Percentiles rank a stretch among this genome's conserved stretches.
Conservation (phyloP, 2,329 filamentous ascomycete species). For the Fusarium fujikuroi region DNA sequence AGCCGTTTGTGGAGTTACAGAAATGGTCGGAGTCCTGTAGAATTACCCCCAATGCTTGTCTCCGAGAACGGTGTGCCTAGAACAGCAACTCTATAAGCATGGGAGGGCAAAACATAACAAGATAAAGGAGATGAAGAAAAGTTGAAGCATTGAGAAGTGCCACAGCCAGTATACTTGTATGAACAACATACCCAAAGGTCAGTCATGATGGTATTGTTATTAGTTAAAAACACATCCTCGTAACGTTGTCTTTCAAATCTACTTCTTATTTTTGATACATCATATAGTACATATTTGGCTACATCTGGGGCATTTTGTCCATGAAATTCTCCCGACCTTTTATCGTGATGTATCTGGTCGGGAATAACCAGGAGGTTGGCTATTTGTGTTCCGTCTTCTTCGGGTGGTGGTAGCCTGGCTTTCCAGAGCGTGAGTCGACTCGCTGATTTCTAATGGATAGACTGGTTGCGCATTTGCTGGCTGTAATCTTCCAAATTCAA, state of each 20-base stretch:
- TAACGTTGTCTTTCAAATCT: not conserved
- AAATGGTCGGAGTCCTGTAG: conserved; percentile 65
- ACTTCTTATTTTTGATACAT: not conserved
- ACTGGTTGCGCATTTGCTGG: not conserved
- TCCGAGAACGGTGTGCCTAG: conserved; percentile 52
- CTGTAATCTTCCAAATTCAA: conserved; percentile 36
- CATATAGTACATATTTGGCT: not conserved
- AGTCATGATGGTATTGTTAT: not conserved
- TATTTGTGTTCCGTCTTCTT: not conserved
- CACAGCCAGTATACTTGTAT: not conserved
- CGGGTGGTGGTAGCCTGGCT: conserved; percentile 3
- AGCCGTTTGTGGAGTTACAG: conserved; percentile 72
- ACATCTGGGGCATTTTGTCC: not conserved
- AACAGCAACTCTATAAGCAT: conserved; percentile 52
- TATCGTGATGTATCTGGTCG: not conserved
- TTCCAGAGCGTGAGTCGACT: conserved; percentile 10
- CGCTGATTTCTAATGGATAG: conserved; percentile 31
- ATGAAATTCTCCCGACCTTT: not conserved
- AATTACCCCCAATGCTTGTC: conserved; percentile 51
- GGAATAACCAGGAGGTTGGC: not conserved
- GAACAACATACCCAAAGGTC: not conserved
- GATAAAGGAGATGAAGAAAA: not conserved
- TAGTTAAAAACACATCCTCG: not conserved
- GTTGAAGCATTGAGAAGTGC: not conserved
- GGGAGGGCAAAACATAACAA: not conserved